Conservation (phyloP, 106 monocot genomes). For the Narthecium ossifragum region DNA sequence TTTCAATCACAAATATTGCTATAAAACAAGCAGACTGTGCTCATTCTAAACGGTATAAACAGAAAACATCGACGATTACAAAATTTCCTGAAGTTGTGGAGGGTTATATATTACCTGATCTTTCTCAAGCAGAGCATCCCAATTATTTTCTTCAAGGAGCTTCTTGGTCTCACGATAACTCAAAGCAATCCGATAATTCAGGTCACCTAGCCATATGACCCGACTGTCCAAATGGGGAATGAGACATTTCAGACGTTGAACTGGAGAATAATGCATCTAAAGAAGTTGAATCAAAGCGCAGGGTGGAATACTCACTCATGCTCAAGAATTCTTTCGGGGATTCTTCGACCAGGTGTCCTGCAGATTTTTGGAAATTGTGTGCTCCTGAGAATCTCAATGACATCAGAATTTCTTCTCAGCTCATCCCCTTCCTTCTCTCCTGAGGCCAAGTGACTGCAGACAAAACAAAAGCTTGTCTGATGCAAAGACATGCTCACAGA, state of each 20-base stretch:
- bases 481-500: conserved; percentile 61
- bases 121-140: conserved; percentile 65
- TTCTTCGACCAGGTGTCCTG: conserved; percentile 17
- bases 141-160: conserved; percentile 51
- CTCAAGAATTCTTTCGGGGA: conserved; percentile 49
- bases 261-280: not conserved
- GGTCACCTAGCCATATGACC: conserved; percentile 75
- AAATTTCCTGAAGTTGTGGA: not conserved
- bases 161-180: conserved; percentile 54
- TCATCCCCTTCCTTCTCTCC: conserved; percentile 74
- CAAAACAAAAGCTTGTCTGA: conserved; percentile 58
- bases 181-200: conserved; percentile 71
- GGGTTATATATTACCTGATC: conserved; percentile 69
- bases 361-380: conserved; percentile 37
- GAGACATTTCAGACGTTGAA: not conserved
- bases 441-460: conserved; percentile 60
- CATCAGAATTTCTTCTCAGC: conserved; percentile 54
- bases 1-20: no score
- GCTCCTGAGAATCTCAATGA: conserved; percentile 42
- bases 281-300: not conserved
- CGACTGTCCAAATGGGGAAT: conserved; percentile 25
- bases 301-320: conserved; percentile 53
- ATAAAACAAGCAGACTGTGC: no score
- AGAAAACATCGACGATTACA: not conserved
- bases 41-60: no score